A percentile compares a stretch with the other conserved stretches of the same genome.
Conservation (phyloP, 768 basidiomycete species). For the Sistotremastrum suecicum region DNA sequence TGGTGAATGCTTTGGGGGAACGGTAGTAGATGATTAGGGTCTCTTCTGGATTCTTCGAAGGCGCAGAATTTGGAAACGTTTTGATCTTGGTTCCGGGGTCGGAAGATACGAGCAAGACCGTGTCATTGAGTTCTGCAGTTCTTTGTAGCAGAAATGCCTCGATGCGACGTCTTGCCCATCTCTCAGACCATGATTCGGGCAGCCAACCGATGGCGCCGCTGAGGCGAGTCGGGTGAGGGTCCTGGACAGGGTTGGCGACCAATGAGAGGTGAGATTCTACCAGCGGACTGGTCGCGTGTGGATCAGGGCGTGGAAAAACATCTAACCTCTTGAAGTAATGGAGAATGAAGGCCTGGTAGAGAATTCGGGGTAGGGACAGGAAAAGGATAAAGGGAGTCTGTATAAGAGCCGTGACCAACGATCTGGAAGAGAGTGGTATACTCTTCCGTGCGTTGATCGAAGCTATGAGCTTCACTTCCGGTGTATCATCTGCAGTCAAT, state of each 20-base stretch:
- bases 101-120: constrained; percentile 26
- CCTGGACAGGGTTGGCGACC: constrained; percentile 13
- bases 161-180: constrained; percentile 13
- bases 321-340: constrained; percentile 45
- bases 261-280: constrained; percentile 3
- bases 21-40: constrained; percentile 28
- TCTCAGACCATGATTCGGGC: constrained; percentile 16
- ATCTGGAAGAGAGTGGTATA: constrained; percentile 25
- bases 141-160: constrained; percentile 23
- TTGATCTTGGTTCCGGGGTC: constrained; percentile 14
- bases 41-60: too few relatives aligned
- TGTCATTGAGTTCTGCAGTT: constrained; percentile 19
- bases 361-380: constrained; percentile 43
- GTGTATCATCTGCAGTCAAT: background rate
- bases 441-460: constrained; percentile 24
- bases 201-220: constrained; percentile 23
- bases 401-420: constrained; percentile 24
- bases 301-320: constrained; percentile 48
- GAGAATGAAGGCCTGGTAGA: constrained; percentile 43
- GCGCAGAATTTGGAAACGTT: background rate
- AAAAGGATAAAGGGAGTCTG: constrained; percentile 39
- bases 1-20: constrained; percentile 33
- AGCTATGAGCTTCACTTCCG: constrained; percentile 40
- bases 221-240: constrained; percentile 2
- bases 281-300: constrained; percentile 17